Percentiles rank a stretch among this genome's conserved stretches.
phyloP scores from a whole-genome alignment of 2,329 filamentous ascomycete genomes.

The Aspergillus sp. region DNA sequence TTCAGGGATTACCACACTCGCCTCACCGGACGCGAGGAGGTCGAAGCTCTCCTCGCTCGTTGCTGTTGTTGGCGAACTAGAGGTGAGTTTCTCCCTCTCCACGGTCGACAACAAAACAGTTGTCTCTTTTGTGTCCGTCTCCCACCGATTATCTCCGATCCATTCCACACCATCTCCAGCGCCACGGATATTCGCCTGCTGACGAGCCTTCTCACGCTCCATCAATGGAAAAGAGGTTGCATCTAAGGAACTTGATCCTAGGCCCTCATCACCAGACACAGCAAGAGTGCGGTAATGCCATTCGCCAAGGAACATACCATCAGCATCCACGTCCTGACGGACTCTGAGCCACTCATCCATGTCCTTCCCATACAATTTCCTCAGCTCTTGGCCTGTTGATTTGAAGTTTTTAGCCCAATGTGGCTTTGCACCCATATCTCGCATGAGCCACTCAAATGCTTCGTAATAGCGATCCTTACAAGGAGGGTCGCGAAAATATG shows the following conservation, averaged over 20 bases:
- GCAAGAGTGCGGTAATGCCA: conserved; percentile 78
- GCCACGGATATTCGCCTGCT: conserved; percentile 24
- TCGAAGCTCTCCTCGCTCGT: conserved; percentile 51
- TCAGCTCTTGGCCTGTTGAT: conserved; percentile 60
- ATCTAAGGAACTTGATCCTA: conserved; percentile 11
- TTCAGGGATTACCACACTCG: conserved; percentile 39
- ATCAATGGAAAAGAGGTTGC: conserved; percentile 36
- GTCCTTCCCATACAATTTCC: conserved; percentile 66
- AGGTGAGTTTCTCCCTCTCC: conserved; percentile 18
- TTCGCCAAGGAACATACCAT: conserved; percentile 84
- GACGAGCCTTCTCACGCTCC: conserved; percentile 44
- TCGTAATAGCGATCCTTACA: conserved; percentile 78
- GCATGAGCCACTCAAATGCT: conserved; percentile 89
- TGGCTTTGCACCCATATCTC: conserved; percentile 74
- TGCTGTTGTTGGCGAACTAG: conserved; percentile 39
- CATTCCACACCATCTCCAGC: conserved; percentile 44
- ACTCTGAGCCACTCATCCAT: conserved; percentile 67
- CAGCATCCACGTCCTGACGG: conserved; percentile 69
- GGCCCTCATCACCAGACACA: conserved; percentile 23
- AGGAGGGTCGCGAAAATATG: conserved; percentile 75
- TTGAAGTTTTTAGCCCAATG: conserved; percentile 95
- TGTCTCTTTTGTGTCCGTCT: conserved; percentile 8
- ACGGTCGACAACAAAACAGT: conserved; percentile 7
- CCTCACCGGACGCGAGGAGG: conserved; percentile 44
- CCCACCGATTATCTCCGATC: conserved; percentile 39